Evolutionary conservation across 257 asterid genomes (phyloP), one percentile per base, ranked within the genome.

Genomic region (Ophiorrhiza pumila): DNA sequence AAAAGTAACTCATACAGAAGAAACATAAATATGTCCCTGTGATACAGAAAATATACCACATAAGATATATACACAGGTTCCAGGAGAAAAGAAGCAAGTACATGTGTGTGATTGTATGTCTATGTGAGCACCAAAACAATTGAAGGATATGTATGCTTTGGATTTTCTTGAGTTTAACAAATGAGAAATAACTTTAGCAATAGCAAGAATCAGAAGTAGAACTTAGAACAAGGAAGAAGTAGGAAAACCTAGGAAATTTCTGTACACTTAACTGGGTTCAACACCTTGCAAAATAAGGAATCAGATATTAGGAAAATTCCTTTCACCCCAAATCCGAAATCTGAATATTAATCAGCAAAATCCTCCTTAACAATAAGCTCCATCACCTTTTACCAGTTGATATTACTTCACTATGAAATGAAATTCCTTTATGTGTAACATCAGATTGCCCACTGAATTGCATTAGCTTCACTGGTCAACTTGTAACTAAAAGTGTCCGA

Each of bases 281-380:
- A 58, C 15, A 27, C 37, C 64, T 25, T 25, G 22, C 10, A 17
- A 58, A 35, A 50, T 20, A 58, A 14, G 37, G 39, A 58, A 58
- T 29, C 64, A 13, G 17, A 58, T 58, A 25, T 25, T 58, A 39
- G 64, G 64, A n/a, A 20, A 11, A n/a, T 53, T 20, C 14, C 1
- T 5, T 50, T 3, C 1, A 3, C 22, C 23, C 2, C 2, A 53
- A n/a, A n/a, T n/a, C n/a, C 29, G 6, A 12, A 27, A 58, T 58
- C 64, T 58, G 64, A 25, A 34, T 27, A 58, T 58, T 13, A 50
- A 58, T 31, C 27, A 25, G 64, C 12, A 58, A 58, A 5, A 6
- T 58, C 64, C 64, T 53, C 27, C 60, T 25, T 58, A 58, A 58
- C 22, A 58, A 58, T 18, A 58, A 27, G 64, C 64, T 58, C 14